These are phyloP conservation scores for Cordia subcordata DNA, from an alignment of 257 asterid genomes.

Conservation along the genomic window DNA sequence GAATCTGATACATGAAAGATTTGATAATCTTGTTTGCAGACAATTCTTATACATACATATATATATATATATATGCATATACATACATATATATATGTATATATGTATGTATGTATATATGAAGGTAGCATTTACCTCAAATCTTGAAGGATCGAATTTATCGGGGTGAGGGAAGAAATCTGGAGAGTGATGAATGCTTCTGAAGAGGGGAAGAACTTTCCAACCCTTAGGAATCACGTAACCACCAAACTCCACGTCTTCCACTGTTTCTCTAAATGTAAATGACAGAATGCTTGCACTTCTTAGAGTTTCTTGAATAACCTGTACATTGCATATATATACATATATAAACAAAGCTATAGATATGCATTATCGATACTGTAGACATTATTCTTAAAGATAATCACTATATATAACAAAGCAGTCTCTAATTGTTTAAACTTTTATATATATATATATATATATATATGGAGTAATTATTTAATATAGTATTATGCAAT, in stretches of 20 bases:
- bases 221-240: slow-evolving; percentile 73
- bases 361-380: no score
- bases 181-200: slow-evolving; percentile 55
- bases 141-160: slow-evolving; percentile 68
- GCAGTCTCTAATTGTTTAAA: no score
- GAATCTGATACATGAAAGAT: slow-evolving; percentile 19
- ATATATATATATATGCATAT: no score
- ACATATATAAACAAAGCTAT: no score
- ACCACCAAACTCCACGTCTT: slow-evolving; percentile 62
- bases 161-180: slow-evolving; percentile 66
- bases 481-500: no score
- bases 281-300: slow-evolving; percentile 63
- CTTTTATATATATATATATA: no score
- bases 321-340: slow-evolving; percentile 18
- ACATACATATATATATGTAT: no score
- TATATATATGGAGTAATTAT: no score
- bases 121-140: slow-evolving; percentile 33
- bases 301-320: slow-evolving; percentile 69
- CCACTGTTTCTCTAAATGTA: slow-evolving; percentile 70
- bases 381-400: neutral
- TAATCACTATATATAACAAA: no score
- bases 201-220: slow-evolving; percentile 76
- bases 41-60: no score
- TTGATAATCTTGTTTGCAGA: neutral
- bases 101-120: no score